Percentiles rank a stretch among this genome's conserved stretches.
phyloP scores from a whole-genome alignment of 1,284 basidiomycete genomes.

The Microbotryum scabiosae region DNA sequence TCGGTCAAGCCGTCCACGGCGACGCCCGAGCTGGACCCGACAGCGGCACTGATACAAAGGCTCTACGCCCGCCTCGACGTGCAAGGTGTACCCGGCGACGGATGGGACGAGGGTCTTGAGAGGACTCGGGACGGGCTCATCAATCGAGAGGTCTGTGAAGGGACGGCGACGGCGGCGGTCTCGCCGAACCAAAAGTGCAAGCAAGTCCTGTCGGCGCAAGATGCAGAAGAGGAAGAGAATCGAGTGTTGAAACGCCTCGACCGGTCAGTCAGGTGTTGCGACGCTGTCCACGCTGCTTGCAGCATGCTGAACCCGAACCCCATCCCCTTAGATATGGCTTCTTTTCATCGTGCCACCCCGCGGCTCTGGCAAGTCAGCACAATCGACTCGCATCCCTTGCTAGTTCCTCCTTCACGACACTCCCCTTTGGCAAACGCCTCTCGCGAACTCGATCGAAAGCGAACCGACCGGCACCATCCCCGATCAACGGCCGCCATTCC shows the following conservation, averaged over 20 bases:
- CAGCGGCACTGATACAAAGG: slow-evolving; percentile 21
- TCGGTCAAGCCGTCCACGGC: too few relatives aligned
- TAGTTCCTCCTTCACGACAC: slow-evolving; percentile 8
- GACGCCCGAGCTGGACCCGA: slow-evolving; percentile 12
- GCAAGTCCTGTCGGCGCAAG: slow-evolving; percentile 1
- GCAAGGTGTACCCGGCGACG: slow-evolving; percentile 80
- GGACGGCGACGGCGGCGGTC: background rate
- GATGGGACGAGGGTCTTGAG: slow-evolving; percentile 82
- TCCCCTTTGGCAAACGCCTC: slow-evolving; percentile 11
- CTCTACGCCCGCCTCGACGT: slow-evolving; percentile 66
- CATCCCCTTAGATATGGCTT: slow-evolving; percentile 29
- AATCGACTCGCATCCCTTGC: slow-evolving; percentile 26
- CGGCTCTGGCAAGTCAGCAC: slow-evolving; percentile 25
- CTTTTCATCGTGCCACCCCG: slow-evolving; percentile 31
- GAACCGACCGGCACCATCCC: background rate
- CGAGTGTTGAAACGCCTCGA: slow-evolving; percentile 22
- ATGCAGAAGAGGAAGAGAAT: slow-evolving; percentile 15
- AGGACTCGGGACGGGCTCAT: slow-evolving; percentile 62
- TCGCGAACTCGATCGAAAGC: slow-evolving; percentile 1
- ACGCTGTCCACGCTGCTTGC: background rate
- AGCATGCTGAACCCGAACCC: background rate
- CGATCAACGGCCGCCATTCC: background rate
- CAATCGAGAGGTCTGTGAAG: slow-evolving; percentile 42
- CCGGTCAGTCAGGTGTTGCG: slow-evolving; percentile 6
- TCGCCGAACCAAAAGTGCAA: slow-evolving; percentile 3